Evolutionary conservation across 2,329 filamentous ascomycete genomes (phyloP), one percentile per base, ranked within the genome.

Genomic region (Neonectria hederae): DNA sequence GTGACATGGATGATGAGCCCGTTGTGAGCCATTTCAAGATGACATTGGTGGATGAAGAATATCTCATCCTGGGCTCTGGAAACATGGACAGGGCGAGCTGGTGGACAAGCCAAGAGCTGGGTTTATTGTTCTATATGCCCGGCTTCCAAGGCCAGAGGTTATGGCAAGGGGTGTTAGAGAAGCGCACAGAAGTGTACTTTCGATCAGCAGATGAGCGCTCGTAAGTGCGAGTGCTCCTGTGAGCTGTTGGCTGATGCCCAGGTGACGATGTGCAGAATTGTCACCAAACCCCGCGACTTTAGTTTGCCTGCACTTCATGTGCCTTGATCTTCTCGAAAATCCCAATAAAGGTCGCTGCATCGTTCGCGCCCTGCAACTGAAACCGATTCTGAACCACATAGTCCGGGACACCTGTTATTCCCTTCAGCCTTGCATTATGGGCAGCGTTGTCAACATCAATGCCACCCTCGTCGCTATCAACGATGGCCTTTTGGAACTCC

Each of bases 11-110:
- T 0, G 82, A 85, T 19, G 88, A 92, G 72, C 91, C 92, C 0
- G 87, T 91, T 2, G 89, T 93, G 57, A 90, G 89, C 5, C 93
- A 97, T 78, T 81, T 95, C 62, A 97, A 97, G 77, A 84, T 94
- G 74, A 90, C 88, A 0, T 83, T 94, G 58, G 86, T 95, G 3
- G 93, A 97, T 75, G 83, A 83, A 1, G 82, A 88, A 65, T 87
- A 89, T 21, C 82, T 90, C 1, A 83, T 96, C 1, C 79, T 96
- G 3, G 93, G 93, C 0, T 94, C 91, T 19, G 92, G 92, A 1
- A 97, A 97, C 75, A 88, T 94, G 84, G 93, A 97, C 78, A 86
- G 92, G 1, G 92, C 93, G 8, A 94, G 91, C 75, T 96, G 92
- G 91, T 94, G 88, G 78, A 96, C 93, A 5, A 94, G 91, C 76